Evolutionary conservation across 1,139 yeast genomes (phyloP).

Genomic region (Scheffersomyces lignicola): DNA sequence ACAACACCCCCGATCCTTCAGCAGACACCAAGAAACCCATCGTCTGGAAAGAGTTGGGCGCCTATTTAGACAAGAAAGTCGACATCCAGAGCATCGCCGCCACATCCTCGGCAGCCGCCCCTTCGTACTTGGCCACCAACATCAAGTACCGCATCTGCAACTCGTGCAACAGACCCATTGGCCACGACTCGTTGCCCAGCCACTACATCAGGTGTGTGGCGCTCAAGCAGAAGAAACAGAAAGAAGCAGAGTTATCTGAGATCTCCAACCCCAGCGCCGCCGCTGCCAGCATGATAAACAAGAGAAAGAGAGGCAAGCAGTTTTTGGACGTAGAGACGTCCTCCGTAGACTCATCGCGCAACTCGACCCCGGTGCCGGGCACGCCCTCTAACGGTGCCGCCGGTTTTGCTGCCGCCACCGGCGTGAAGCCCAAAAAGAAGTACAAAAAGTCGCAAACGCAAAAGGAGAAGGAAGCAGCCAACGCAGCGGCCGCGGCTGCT

Average conservation of each 20-base stretch:
- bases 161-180: conserved; percentile 64
- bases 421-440: conserved; percentile 41
- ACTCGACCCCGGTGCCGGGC: conserved; percentile 39
- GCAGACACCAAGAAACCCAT: conserved; percentile 17
- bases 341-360: conserved; percentile 43
- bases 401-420: conserved; percentile 15
- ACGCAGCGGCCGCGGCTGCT: conserved; percentile 48
- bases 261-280: conserved; percentile 13
- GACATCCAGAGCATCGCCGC: conserved; percentile 28
- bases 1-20: conserved; percentile 9
- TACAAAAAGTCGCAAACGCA: conserved; percentile 47
- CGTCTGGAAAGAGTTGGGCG: conserved; percentile 66
- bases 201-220: conserved; percentile 53
- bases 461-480: conserved; percentile 49
- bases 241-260: conserved; percentile 20
- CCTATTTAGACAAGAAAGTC: conserved; percentile 50
- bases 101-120: conserved; percentile 29
- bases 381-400: conserved; percentile 16
- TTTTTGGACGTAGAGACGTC: conserved; percentile 37
- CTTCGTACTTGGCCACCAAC: conserved; percentile 43
- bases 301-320: conserved; percentile 32
- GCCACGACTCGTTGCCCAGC: conserved; percentile 41
- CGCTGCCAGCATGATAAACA: conserved; percentile 15
- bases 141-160: conserved; percentile 65
- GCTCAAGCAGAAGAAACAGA: conserved; percentile 43